These are phyloP conservation scores for Lepidium sativum DNA, from an alignment of 345 rosid species.

Conservation along the genomic window DNA sequence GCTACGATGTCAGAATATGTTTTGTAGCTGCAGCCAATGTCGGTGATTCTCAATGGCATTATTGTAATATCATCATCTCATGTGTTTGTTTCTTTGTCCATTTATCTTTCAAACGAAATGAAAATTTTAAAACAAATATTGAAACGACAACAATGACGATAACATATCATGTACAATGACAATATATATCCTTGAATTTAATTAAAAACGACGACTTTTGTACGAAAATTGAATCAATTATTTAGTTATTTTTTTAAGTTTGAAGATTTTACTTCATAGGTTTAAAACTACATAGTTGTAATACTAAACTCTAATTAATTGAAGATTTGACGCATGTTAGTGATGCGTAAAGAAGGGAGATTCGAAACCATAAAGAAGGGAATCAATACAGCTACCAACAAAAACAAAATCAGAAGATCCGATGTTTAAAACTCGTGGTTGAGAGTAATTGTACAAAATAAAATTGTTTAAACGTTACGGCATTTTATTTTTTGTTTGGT, in stretches of 20 bases:
- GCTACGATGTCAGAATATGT: slow-evolving; percentile 19
- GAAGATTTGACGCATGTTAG: background rate
- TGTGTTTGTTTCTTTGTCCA: slow-evolving; percentile 9
- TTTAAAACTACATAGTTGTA: background rate
- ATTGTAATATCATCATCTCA: slow-evolving; percentile 11
- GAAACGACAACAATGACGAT: background rate
- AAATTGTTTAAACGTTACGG: background rate
- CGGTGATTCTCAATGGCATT: slow-evolving; percentile 7
- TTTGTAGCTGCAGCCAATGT: slow-evolving; percentile 1
- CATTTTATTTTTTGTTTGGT: slow-evolving; percentile 17
- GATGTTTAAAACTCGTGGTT: slow-evolving; percentile 2
- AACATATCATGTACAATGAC: background rate
- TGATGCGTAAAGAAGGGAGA: slow-evolving; percentile 16
- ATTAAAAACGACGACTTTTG: background rate
- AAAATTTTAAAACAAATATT: background rate
- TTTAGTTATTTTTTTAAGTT: background rate
- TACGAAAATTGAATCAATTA: background rate
- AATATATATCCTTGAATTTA: too few species aligned
- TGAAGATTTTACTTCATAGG: background rate
- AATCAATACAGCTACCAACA: slow-evolving; percentile 19
- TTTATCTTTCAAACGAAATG: background rate
- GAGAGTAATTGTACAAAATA: background rate
- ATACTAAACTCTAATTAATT: background rate
- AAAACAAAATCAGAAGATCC: slow-evolving; percentile 7
- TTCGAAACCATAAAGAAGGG: slow-evolving; percentile 8